Percentiles rank a stretch among this genome's conserved stretches.
Conservation (phyloP, 2,329 filamentous ascomycete genomes). For the Trichoderma hamatum region DNA sequence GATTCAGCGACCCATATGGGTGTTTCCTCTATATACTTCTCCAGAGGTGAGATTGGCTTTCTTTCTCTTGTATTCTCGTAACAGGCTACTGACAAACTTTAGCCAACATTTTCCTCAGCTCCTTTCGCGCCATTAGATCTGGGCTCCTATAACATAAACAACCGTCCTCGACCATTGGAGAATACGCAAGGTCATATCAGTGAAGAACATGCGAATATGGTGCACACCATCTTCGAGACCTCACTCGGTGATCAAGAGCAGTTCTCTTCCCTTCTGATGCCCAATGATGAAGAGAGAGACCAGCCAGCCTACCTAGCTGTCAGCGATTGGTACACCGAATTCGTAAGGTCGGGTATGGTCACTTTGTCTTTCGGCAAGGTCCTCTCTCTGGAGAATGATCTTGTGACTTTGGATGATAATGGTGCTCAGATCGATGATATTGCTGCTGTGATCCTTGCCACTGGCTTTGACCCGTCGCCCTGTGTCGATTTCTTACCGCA, state of each 20-base stretch:
- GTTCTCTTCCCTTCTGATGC: slow-evolving; percentile 48
- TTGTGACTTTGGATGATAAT: slow-evolving; percentile 39
- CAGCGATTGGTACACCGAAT: slow-evolving; percentile 73
- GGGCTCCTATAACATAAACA: slow-evolving; percentile 68
- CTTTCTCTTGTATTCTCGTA: background rate
- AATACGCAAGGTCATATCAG: slow-evolving; percentile 69
- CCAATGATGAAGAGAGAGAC: slow-evolving; percentile 45
- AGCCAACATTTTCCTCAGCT: slow-evolving; percentile 53
- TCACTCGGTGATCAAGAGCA: slow-evolving; percentile 58
- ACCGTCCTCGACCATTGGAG: slow-evolving; percentile 59
- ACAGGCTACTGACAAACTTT: background rate
- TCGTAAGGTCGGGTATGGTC: slow-evolving; percentile 68
- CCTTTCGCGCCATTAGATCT: slow-evolving; percentile 75
- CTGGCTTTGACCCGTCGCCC: slow-evolving; percentile 69
- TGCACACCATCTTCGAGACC: slow-evolving; percentile 55
- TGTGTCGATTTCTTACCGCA: slow-evolving; percentile 67
- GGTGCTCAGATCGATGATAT: slow-evolving; percentile 54
- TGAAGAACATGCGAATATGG: slow-evolving; percentile 56
- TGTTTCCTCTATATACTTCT: slow-evolving; percentile 63
- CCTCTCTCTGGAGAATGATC: slow-evolving; percentile 40
- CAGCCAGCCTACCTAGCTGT: slow-evolving; percentile 69
- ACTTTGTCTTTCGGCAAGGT: slow-evolving; percentile 53
- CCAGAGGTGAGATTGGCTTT: slow-evolving; percentile 47
- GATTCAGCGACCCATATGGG: slow-evolving; percentile 70
- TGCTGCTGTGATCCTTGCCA: slow-evolving; percentile 71